These are phyloP conservation scores for Xylaria sp. DNA, from an alignment of 2,329 filamentous ascomycete species.

Conservation along the genomic window DNA sequence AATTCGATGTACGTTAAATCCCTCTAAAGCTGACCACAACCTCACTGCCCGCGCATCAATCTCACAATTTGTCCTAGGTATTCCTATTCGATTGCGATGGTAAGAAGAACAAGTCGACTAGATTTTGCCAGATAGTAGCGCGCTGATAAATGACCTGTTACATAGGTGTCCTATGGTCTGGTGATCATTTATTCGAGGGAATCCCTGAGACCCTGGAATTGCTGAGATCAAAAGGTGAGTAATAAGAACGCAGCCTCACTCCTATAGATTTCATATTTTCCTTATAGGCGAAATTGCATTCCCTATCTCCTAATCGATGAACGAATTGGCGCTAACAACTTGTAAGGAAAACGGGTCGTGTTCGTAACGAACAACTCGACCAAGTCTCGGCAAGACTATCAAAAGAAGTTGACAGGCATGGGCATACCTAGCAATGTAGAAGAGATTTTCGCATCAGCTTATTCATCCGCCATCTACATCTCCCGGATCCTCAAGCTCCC, in stretches of 20 bases:
- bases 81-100: slow-evolving; percentile 98
- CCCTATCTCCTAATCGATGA: neutral
- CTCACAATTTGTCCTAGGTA: slow-evolving; percentile 57
- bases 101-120: slow-evolving; percentile 50
- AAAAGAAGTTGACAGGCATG: slow-evolving; percentile 83
- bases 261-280: neutral
- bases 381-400: slow-evolving; percentile 91
- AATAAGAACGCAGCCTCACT: neutral
- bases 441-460: slow-evolving; percentile 95
- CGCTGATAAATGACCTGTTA: slow-evolving; percentile 7
- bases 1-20: slow-evolving; percentile 80
- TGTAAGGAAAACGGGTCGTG: slow-evolving; percentile 81
- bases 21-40: slow-evolving; percentile 14
- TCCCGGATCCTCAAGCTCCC: slow-evolving; percentile 85
- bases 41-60: slow-evolving; percentile 18
- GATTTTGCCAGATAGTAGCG: neutral
- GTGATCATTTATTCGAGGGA: slow-evolving; percentile 85
- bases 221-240: slow-evolving; percentile 78
- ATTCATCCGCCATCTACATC: slow-evolving; percentile 96
- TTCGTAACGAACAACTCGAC: slow-evolving; percentile 99
- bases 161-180: slow-evolving; percentile 89
- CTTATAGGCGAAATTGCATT: no score
- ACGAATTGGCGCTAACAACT: neutral
- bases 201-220: slow-evolving; percentile 85
- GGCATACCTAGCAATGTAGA: slow-evolving; percentile 81